phyloP scores from a whole-genome alignment of 2,329 filamentous ascomycete species.

The Saccharata proteae region DNA sequence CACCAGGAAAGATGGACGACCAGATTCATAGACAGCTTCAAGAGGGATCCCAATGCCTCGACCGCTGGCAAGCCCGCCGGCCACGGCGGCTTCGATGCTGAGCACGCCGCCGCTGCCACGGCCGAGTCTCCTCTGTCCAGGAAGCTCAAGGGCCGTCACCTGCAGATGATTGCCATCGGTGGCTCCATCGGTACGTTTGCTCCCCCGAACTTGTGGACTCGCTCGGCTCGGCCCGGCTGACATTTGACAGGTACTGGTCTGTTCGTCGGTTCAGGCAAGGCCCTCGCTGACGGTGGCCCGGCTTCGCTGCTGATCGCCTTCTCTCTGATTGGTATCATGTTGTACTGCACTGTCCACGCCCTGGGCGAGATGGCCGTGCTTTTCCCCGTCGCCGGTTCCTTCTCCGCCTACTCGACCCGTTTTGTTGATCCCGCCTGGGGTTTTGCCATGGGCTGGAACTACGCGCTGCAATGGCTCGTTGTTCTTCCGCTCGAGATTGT shows the following conservation, averaged over 20 bases:
- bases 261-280: conserved; percentile 61
- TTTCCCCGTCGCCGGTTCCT: conserved; percentile 85
- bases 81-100: conserved; percentile 30
- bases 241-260: conserved; percentile 43
- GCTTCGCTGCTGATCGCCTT: conserved; percentile 24
- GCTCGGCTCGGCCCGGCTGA: neutral
- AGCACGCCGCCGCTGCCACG: conserved; percentile 8
- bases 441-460: conserved; percentile 93
- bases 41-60: conserved; percentile 24
- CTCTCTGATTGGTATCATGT: conserved; percentile 65
- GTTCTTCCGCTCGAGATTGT: conserved; percentile 78
- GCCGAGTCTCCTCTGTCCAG: conserved; percentile 57
- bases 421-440: conserved; percentile 92
- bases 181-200: conserved; percentile 54
- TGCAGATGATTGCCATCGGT: conserved; percentile 97
- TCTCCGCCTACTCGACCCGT: conserved; percentile 80
- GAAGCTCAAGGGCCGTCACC: conserved; percentile 46
- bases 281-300: conserved; percentile 26
- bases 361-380: conserved; percentile 83
- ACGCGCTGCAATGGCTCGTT: conserved; percentile 78
- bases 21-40: conserved; percentile 33
- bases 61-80: conserved; percentile 35
- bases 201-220: conserved; percentile 2
- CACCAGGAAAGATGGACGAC: conserved; percentile 21
- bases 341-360: conserved; percentile 85